Percentiles rank a stretch among this genome's conserved stretches.
phyloP scores from a whole-genome alignment of 1,284 basidiomycete genomes.

The Vanrija pseudolonga region DNA sequence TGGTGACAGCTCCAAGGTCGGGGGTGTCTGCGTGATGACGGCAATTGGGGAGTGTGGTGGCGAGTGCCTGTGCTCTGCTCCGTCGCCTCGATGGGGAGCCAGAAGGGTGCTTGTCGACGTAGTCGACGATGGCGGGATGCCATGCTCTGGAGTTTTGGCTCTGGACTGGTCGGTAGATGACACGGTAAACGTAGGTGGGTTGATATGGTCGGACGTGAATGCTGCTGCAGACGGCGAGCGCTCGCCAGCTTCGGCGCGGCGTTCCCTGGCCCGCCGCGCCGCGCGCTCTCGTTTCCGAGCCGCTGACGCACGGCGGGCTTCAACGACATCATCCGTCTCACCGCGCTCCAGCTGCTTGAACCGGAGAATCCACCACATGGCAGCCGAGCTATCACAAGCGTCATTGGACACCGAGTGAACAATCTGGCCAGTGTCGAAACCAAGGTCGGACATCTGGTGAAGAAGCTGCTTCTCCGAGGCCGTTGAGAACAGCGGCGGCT shows the following conservation, averaged over 20 bases:
- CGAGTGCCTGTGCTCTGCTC: not conserved
- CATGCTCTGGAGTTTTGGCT: not conserved
- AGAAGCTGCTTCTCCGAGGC: constrained; percentile 75
- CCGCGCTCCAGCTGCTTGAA: constrained; percentile 58
- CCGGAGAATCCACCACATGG: constrained; percentile 94
- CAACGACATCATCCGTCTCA: constrained; percentile 42
- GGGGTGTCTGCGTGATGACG: constrained; percentile 10
- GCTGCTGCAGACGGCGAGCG: not conserved
- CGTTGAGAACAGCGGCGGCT: constrained; percentile 80
- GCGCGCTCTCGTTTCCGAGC: constrained; percentile 30
- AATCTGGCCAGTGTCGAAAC: constrained; percentile 91
- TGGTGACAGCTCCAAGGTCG: not conserved
- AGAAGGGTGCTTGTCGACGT: constrained; percentile 1
- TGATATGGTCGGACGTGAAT: not conserved
- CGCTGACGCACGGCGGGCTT: constrained; percentile 24
- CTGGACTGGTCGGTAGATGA: not conserved
- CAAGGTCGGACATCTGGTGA: constrained; percentile 68
- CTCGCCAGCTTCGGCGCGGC: constrained; percentile 14
- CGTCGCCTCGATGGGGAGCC: not conserved
- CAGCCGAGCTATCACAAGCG: constrained; percentile 88
- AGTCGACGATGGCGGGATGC: not conserved
- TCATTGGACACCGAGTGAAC: constrained; percentile 85
- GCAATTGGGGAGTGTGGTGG: not conserved
- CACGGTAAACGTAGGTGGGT: not conserved
- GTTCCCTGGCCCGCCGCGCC: constrained; percentile 28